These are phyloP conservation scores for Penicillium bovifimosum DNA, from an alignment of 495 filamentous ascomycete species.

Conservation along the genomic window DNA sequence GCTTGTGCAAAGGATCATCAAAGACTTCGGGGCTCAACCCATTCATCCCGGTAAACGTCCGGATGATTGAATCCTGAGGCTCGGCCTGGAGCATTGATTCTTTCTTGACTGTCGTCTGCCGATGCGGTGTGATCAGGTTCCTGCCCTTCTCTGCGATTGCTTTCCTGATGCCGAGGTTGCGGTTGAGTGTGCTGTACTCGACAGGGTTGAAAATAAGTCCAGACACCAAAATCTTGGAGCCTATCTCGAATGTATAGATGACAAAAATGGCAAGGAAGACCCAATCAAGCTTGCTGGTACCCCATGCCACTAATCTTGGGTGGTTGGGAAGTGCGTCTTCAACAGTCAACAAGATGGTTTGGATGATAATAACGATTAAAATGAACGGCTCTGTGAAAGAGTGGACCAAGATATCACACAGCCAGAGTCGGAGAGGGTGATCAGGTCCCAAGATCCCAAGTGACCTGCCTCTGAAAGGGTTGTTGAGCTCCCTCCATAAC, in stretches of 20 bases:
- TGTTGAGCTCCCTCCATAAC: slow-evolving; percentile 50
- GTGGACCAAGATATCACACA: slow-evolving; percentile 87
- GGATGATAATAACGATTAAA: slow-evolving; percentile 77
- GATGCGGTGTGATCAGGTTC: slow-evolving; percentile 71
- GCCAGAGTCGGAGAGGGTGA: slow-evolving; percentile 61
- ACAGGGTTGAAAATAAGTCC: slow-evolving; percentile 82
- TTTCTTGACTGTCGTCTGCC: slow-evolving; percentile 58
- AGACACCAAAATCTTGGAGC: slow-evolving; percentile 80
- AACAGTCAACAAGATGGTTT: slow-evolving; percentile 79
- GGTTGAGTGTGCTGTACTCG: slow-evolving; percentile 77
- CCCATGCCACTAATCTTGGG: slow-evolving; percentile 54
- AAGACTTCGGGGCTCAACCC: slow-evolving; percentile 43
- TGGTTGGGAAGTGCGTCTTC: slow-evolving; percentile 66
- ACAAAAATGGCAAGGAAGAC: slow-evolving; percentile 76
- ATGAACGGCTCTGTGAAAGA: slow-evolving; percentile 83
- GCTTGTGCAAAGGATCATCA: slow-evolving; percentile 70
- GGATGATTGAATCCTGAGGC: slow-evolving; percentile 65
- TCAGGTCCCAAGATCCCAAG: slow-evolving; percentile 78
- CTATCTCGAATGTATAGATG: slow-evolving; percentile 84
- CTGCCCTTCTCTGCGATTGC: slow-evolving; percentile 70
- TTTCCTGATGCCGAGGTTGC: slow-evolving; percentile 63
- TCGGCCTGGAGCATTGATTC: slow-evolving; percentile 32
- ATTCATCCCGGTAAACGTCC: slow-evolving; percentile 77
- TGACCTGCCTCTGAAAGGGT: slow-evolving; percentile 84
- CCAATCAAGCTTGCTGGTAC: slow-evolving; percentile 65